Evolutionary conservation across 352 stramenopile genomes (phyloP), one percentile per base, ranked within the genome.

Genomic region (Phytophthora pini): DNA sequence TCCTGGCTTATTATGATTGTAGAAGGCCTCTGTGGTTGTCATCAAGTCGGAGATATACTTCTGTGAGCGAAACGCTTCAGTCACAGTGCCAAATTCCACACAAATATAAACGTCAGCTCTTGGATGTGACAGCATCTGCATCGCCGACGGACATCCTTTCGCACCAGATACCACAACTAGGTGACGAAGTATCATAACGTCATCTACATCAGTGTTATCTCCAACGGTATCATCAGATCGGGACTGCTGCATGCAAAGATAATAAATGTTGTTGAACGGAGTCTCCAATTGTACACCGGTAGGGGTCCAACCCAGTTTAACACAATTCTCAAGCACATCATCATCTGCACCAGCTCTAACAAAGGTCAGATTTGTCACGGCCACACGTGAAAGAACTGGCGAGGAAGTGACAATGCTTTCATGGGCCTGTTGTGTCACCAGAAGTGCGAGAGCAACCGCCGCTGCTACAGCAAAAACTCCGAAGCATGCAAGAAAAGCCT

Each of bases 31-130:
- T 24, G 49, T 66, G 1, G 77, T 76, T 27, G 77, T 80, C 53
- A 72, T 70, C 39, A 86, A 34, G 47, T 86, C 77, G 5, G 74
- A 72, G 31, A 87, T 63, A 31, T 79, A 87, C 51, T 81, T 69
- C 15, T 73, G 53, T 0, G 56, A 61, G 6, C 57, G n/a, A 15
- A 77, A 62, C 2, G 65, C 58, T 3, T 49, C 22, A 3, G 27
- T 66, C 1, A 63, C 59, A 12, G 64, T 39, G 7, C 58, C 43
- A 36, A 56, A 79, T 12, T 68, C 53, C 8, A 34, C 56, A 41
- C 76, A 85, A 4, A 85, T 62, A 22, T 72, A 66, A 2, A 74
- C 55, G 17, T 56, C 55, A 2, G 44, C 36, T n/a, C 46, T 68
- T 3, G 70, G 60, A 22, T 64, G 73, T n/a, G 52, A 36, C 7